These are phyloP conservation scores for Emmonsia crescens DNA, from an alignment of 2,329 filamentous ascomycete genomes.

Conservation along the genomic window DNA sequence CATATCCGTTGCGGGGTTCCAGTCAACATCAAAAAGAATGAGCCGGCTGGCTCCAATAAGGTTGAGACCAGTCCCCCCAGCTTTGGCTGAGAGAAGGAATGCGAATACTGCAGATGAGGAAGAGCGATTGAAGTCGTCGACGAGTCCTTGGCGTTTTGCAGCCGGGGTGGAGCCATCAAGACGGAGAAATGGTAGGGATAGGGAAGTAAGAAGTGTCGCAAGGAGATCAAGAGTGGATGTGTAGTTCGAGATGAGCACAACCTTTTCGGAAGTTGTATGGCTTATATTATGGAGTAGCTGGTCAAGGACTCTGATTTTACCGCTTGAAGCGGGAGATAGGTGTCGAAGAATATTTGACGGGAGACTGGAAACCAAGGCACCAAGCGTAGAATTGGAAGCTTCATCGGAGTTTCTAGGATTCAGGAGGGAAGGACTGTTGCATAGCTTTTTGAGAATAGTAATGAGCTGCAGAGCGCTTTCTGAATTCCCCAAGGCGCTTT, in stretches of 20 bases:
- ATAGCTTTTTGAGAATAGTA: constrained; percentile 62
- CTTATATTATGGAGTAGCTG: constrained; percentile 52
- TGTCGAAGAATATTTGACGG: constrained; percentile 44
- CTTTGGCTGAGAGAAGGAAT: constrained; percentile 62
- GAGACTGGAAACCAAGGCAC: constrained; percentile 42
- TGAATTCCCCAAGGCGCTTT: constrained; percentile 49
- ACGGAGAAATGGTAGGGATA: constrained; percentile 53
- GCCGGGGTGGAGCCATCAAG: constrained; percentile 58
- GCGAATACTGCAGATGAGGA: constrained; percentile 49
- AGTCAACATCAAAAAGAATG: constrained; percentile 62
- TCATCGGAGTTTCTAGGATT: constrained; percentile 40
- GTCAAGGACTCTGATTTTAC: constrained; percentile 58
- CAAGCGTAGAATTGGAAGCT: constrained; percentile 37
- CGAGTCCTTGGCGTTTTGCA: constrained; percentile 54
- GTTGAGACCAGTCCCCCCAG: constrained; percentile 59
- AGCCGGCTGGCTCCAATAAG: constrained; percentile 60
- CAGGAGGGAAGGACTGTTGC: constrained; percentile 58
- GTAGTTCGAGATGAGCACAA: constrained; percentile 67
- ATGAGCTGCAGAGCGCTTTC: constrained; percentile 58
- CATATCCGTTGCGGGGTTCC: constrained; percentile 63
- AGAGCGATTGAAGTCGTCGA: constrained; percentile 58
- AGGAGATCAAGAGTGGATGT: constrained; percentile 61
- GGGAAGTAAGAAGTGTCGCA: constrained; percentile 47
- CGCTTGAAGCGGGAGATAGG: constrained; percentile 47
- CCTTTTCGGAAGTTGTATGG: constrained; percentile 54